Evolutionary conservation across 176 grass and related monocot genomes (phyloP).

Genomic region (Oryza glumipatula): DNA sequence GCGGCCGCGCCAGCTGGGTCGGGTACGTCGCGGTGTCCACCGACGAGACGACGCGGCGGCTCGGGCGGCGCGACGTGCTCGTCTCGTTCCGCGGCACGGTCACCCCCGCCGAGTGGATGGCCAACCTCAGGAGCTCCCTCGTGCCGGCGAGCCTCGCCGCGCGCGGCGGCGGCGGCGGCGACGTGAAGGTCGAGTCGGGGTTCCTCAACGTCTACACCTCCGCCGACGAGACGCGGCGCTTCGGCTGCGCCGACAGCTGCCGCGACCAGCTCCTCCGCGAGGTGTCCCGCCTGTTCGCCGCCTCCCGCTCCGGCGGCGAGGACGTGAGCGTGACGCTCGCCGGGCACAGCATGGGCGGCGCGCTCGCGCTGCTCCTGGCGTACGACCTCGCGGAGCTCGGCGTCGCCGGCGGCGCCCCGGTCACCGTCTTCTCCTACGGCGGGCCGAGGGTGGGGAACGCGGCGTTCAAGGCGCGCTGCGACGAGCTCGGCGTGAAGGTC

Average conservation of each 20-base stretch:
- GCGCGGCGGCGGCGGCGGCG: not conserved
- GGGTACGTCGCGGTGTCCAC: slow-evolving; percentile 65
- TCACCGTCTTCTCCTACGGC: slow-evolving; percentile 89
- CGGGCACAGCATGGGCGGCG: slow-evolving; percentile 92
- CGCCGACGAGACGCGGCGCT: slow-evolving; percentile 61
- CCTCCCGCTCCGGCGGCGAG: slow-evolving; percentile 6
- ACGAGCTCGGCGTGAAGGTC: slow-evolving; percentile 83
- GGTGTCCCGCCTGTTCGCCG: slow-evolving; percentile 52
- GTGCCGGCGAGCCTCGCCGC: slow-evolving; percentile 68
- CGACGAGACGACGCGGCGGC: slow-evolving; percentile 49
- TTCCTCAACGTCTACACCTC: slow-evolving; percentile 94
- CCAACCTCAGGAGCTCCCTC: slow-evolving; percentile 87
- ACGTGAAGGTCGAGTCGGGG: slow-evolving; percentile 84
- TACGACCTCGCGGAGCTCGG: slow-evolving; percentile 81
- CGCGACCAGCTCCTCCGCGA: slow-evolving; percentile 85
- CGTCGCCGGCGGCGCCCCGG: slow-evolving; percentile 47
- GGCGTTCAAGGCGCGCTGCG: slow-evolving; percentile 69
- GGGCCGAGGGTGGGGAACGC: slow-evolving; percentile 82
- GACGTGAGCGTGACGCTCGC: slow-evolving; percentile 71
- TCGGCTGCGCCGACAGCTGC: slow-evolving; percentile 64
- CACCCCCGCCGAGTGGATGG: slow-evolving; percentile 70
- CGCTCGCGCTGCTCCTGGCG: slow-evolving; percentile 65
- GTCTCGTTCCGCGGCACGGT: slow-evolving; percentile 82
- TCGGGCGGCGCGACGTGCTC: slow-evolving; percentile 71
- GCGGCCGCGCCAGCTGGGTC: slow-evolving; percentile 49